phyloP scores from a whole-genome alignment of 192 early-diverging fungal genomes.

The Gaertneriomyces semiglobifer region DNA sequence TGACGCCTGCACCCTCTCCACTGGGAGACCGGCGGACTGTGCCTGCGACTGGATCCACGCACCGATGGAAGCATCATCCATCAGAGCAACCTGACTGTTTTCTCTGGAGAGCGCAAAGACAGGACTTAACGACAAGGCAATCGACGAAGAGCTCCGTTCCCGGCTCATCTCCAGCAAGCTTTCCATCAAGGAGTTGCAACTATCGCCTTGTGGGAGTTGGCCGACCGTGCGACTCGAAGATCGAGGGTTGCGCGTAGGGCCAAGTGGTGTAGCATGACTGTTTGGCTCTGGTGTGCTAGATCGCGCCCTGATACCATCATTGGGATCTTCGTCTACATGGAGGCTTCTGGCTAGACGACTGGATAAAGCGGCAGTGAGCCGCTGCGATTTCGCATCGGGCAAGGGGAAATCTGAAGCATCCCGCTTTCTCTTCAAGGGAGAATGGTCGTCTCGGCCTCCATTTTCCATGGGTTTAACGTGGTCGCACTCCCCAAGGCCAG shows the following conservation, averaged over 20 bases:
- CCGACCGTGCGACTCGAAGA: background rate
- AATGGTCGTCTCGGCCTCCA: background rate
- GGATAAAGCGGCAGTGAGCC: slow-evolving; percentile 18
- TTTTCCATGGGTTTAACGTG: background rate
- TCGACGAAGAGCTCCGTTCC: background rate
- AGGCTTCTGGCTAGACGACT: slow-evolving; percentile 18
- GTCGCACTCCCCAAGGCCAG: too few relatives aligned
- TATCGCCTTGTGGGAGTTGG: too few relatives aligned
- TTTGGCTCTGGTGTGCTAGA: too few relatives aligned
- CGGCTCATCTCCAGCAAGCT: too few relatives aligned
- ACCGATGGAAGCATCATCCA: slow-evolving; percentile 11
- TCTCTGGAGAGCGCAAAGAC: background rate
- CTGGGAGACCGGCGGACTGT: background rate
- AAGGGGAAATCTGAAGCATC: slow-evolving; percentile 10
- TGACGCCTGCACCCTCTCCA: slow-evolving; percentile 13
- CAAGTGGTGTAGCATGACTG: background rate
- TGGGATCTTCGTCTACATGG: slow-evolving; percentile 4
- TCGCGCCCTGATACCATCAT: too few relatives aligned
- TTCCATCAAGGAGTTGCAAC: too few relatives aligned
- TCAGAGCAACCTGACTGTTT: slow-evolving; percentile 5
- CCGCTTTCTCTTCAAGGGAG: slow-evolving; percentile 23
- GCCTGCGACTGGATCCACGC: slow-evolving; percentile 21
- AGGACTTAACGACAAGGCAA: background rate
- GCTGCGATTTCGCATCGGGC: slow-evolving; percentile 25
- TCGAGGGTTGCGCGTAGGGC: background rate